Base-by-base conservation (phyloP, 2,329 filamentous ascomycete genomes). In the Paraphoma chrysanthemicola region DNA sequence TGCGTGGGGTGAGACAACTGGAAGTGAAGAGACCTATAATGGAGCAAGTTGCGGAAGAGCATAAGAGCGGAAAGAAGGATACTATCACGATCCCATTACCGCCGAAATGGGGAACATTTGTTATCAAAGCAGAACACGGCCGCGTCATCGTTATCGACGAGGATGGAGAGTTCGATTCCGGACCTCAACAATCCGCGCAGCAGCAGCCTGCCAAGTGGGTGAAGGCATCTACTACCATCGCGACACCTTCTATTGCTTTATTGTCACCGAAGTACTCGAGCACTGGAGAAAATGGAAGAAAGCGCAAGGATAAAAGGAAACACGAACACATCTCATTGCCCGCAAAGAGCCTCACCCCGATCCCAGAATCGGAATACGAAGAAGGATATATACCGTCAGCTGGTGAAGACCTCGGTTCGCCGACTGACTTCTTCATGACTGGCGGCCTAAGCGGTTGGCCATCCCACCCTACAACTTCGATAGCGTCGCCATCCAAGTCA, bases 121-220 rank as follows among this genome's bases (percentile, higher is more conserved):
- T 75, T 5, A 70, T 74, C 33, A 61, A 63, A 38, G 56, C 46
- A 1, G 54, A 64, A 1, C 57, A 69, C 46, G 69, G 69, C n/a
- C 33, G 67, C 18, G 66, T 74, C 6, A 53, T 72, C 17, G 48
- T 74, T 12, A 60, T 74, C n/a, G 71, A 68, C 31, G 41, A 52
- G 9, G 57, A 67, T 11, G 69, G 64, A 0, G 69, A 68, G 43
- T 71, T 61, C 51, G 71, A 74, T 47, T 70, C 68, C 28, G 69
- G 69, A 8, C 28, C 39, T 14, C 43, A 16, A 17, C 31, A 53
- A 12, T 23, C 41, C 30, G 18, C n/a, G 39, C 60, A 38, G 52
- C 48, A 36, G 44, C 39, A 16, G 39, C n/a, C 39, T 8, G 47
- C 7, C 18, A 41, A 53, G n/a, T 62, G 61, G 63, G 29, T 59